Evolutionary conservation across 768 basidiomycete genomes (phyloP).

Genomic region (Tylopilus balloui): DNA sequence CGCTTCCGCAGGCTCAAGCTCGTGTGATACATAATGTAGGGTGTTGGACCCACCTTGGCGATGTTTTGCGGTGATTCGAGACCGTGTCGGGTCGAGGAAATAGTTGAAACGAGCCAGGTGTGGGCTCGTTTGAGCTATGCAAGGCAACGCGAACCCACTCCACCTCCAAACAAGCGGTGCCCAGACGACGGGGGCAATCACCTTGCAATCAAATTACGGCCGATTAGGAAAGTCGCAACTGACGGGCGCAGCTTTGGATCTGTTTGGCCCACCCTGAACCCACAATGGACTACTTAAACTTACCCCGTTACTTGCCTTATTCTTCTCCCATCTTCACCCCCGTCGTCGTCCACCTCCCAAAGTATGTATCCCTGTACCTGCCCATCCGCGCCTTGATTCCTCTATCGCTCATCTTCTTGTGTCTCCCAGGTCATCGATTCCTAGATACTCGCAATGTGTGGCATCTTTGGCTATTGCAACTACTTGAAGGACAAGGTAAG

Average conservation of each 20-base stretch:
- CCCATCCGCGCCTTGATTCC: not conserved
- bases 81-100: no score
- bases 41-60: constrained; percentile 1
- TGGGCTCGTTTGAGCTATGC: constrained; percentile 2
- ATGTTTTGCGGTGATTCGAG: not conserved
- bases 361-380: constrained; percentile 5
- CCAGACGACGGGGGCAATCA: constrained; percentile 16
- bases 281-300: constrained; percentile 31
- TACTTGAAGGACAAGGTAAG: constrained; percentile 91
- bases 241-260: constrained; percentile 20
- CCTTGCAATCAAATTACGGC: constrained; percentile 3
- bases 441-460: constrained; percentile 60
- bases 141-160: constrained; percentile 12
- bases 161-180: constrained; percentile 9
- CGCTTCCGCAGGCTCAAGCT: not conserved
- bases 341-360: constrained; percentile 11
- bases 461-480: constrained; percentile 96
- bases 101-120: not conserved
- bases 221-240: constrained; percentile 4
- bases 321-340: constrained; percentile 23
- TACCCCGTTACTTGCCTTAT: not conserved
- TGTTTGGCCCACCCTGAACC: constrained; percentile 33
- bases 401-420: not conserved
- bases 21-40: constrained; percentile 7
- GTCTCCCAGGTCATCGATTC: constrained; percentile 1